Percentiles rank a stretch among this genome's conserved stretches.
Conservation (phyloP, 1,284 basidiomycete genomes). For the Tilletiopsis washingtonensis region DNA sequence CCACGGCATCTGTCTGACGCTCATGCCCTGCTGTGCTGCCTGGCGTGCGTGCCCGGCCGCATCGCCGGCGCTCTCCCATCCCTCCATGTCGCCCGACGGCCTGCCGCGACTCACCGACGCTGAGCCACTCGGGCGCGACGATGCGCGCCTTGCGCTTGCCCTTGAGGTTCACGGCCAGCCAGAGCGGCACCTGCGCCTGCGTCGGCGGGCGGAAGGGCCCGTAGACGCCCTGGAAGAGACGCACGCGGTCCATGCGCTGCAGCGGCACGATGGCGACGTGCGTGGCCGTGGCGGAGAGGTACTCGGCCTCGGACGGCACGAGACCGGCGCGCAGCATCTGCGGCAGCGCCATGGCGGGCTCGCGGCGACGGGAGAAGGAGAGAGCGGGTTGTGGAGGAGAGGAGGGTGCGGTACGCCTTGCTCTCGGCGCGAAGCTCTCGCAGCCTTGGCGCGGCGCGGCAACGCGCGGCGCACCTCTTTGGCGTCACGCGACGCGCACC, state of each 20-base stretch:
- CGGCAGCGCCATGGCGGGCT: conserved; percentile 18
- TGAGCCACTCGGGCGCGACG: conserved; percentile 79
- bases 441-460: too few relatives aligned
- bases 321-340: conserved; percentile 5
- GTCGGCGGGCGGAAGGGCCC: conserved; percentile 84
- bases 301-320: conserved; percentile 15
- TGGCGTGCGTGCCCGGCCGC: too few relatives aligned
- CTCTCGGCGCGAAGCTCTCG: too few relatives aligned
- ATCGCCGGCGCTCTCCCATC: too few relatives aligned
- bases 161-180: conserved; percentile 90
- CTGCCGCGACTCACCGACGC: conserved; percentile 69
- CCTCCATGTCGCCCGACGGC: too few relatives aligned
- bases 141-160: conserved; percentile 88
- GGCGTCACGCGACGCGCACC: too few relatives aligned
- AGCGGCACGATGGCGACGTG: conserved; percentile 35
- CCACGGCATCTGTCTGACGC: too few relatives aligned
- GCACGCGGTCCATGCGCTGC: conserved; percentile 35
- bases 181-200: conserved; percentile 74
- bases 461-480: too few relatives aligned
- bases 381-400: too few relatives aligned
- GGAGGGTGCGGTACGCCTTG: too few relatives aligned
- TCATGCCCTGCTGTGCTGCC: too few relatives aligned
- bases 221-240: conserved; percentile 52
- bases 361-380: too few relatives aligned
- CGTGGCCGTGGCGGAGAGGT: conserved; percentile 23